Base-by-base conservation (phyloP, 73 alveolate genomes). In the Paramecium octaurelia region DNA sequence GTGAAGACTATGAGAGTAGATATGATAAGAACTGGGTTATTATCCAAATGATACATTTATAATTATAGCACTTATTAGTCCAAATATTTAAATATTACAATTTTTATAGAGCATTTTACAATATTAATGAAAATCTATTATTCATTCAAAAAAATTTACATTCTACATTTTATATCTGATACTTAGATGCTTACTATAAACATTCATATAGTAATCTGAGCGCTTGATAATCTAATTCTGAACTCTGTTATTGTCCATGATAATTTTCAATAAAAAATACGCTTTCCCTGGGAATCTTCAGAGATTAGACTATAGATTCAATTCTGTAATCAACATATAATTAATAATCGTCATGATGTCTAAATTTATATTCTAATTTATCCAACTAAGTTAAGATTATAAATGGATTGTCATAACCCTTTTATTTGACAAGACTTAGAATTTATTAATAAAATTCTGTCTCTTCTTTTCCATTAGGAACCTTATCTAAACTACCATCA, bases 401-500 rank as follows among this genome's bases (percentile, higher is more conserved):
- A 31, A 70, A 73, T 16, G 94, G 94, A 23, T 89, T 48, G 7
- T 44, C 76, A 46, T 89, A 89, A 8, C 88, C 94, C 57, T 44
- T 68, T 11, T 42, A 71, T 69, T 83, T 89, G 0, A 89, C 50
- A 20, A 60, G 75, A 8, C 76, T 31, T 6, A 89, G 35, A 70
- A 89, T 71, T 46, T 89, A 40, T 46, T 36, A 58, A 44, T 71
- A 89, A 46, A 89, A 89, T 73, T 89, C 57, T 10, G 43, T 73
- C 50, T 89, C 94, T 40, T 89, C 94, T 46, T 89, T 46, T 7
- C 94, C 94, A 70, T 89, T 89, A 36, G 94, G 94, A 12, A 89
- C 84, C 38, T 73, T 54, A 89, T 89, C 94, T 23, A 89, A 73
- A 70, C 94, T 89, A 12, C 94, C 94, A 71, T 89, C 94, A 71